These are phyloP conservation scores for Malus hybrid DNA, from an alignment of 331 rosid genomes.

Conservation along the genomic window DNA sequence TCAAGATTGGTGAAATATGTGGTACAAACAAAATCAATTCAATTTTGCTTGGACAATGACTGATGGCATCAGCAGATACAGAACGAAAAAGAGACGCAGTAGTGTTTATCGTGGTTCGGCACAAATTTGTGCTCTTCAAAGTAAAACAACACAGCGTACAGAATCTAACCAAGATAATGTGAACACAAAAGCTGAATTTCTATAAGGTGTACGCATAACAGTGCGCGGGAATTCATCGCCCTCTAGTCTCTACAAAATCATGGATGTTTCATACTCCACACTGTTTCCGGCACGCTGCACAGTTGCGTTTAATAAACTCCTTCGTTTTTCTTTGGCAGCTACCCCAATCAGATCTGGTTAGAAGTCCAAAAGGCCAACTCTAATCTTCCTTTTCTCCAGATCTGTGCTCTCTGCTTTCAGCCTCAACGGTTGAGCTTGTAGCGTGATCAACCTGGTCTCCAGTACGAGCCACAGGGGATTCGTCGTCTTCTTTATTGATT, in stretches of 20 bases:
- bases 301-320: neutral
- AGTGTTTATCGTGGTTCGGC: no score
- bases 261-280: neutral
- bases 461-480: conserved; percentile 40
- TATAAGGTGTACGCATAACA: neutral
- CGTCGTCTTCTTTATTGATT: conserved; percentile 39
- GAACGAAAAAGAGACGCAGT: no score
- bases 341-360: neutral
- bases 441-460: conserved; percentile 35
- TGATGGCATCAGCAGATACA: no score
- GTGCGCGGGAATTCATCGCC: neutral
- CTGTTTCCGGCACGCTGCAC: neutral
- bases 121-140: neutral
- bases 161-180: neutral
- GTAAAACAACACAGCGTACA: neutral
- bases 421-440: conserved; percentile 41
- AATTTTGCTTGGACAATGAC: no score
- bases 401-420: conserved; percentile 39
- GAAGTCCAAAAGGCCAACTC: conserved; percentile 8
- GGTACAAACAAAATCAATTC: no score
- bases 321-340: neutral
- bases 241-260: conserved; percentile 4
- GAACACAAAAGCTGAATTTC: neutral
- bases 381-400: conserved; percentile 78
- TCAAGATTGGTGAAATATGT: no score